Conservation (phyloP, 148 eudicot species). For the Rhododendron molle region DNA sequence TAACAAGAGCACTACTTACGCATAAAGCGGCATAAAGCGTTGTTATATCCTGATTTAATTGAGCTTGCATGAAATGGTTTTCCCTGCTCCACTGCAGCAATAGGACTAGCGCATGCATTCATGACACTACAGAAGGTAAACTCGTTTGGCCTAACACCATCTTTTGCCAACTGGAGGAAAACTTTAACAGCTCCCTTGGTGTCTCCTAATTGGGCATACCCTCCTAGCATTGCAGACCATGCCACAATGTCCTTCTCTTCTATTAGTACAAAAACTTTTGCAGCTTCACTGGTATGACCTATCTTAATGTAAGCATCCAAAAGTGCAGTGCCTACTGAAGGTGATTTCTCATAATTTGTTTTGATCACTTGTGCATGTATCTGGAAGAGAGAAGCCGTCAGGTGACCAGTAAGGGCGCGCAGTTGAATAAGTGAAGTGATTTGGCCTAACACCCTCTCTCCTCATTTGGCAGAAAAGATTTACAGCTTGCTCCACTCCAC, state of each 20-base stretch:
- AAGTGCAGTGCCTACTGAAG: slow-evolving; percentile 86
- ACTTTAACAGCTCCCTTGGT: slow-evolving; percentile 62
- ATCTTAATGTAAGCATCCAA: slow-evolving; percentile 73
- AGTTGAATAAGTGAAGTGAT: slow-evolving; percentile 79
- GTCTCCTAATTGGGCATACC: slow-evolving; percentile 73
- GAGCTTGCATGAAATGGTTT: slow-evolving; percentile 75
- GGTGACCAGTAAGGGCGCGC: slow-evolving; percentile 67
- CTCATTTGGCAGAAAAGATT: slow-evolving; percentile 62
- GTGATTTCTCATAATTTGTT: slow-evolving; percentile 46
- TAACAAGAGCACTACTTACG: slow-evolving; percentile 90
- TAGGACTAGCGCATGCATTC: slow-evolving; percentile 66
- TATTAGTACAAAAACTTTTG: slow-evolving; percentile 54
- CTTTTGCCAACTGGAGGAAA: slow-evolving; percentile 45
- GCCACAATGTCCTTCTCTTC: slow-evolving; percentile 72
- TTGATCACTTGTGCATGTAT: slow-evolving; percentile 76
- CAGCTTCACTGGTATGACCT: slow-evolving; percentile 58
- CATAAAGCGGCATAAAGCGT: slow-evolving; percentile 59
- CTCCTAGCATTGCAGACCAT: slow-evolving; percentile 95
- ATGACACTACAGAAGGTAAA: slow-evolving; percentile 77
- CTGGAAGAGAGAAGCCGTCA: slow-evolving; percentile 51
- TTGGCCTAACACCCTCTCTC: slow-evolving; percentile 60
- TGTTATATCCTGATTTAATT: slow-evolving; percentile 54
- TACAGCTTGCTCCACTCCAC: slow-evolving; percentile 43
- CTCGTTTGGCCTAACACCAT: slow-evolving; percentile 67
- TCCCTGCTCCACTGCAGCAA: slow-evolving; percentile 79